Percentiles rank a stretch among this genome's conserved stretches.
Conservation (phyloP, 768 basidiomycete genomes). For the Boletus insuetus region DNA sequence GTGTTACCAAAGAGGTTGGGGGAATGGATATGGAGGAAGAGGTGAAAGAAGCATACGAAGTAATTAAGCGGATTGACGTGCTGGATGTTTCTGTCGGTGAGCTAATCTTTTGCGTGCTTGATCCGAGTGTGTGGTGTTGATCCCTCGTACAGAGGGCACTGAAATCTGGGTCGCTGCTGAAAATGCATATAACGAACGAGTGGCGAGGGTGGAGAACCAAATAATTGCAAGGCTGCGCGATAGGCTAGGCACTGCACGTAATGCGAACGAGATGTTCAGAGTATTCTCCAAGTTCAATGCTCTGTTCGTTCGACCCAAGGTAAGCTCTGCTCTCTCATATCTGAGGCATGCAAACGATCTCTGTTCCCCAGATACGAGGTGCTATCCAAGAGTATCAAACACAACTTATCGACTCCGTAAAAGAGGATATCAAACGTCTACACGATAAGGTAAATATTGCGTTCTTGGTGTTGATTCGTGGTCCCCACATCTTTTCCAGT, state of each 20-base stretch:
- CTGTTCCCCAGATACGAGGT: conserved; percentile 71
- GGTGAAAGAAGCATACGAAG: conserved; percentile 93
- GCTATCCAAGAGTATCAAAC: conserved; percentile 99
- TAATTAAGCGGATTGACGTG: conserved; percentile 95
- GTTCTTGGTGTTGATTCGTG: background rate
- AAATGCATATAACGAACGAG: conserved; percentile 96
- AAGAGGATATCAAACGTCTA: conserved; percentile 93
- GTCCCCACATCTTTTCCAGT: conserved; percentile 41
- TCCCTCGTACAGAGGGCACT: conserved; percentile 70
- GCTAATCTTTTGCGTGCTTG: conserved; percentile 22
- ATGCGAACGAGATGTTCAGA: conserved; percentile 99
- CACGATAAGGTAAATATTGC: conserved; percentile 73
- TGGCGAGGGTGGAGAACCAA: conserved; percentile 96
- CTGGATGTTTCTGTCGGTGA: conserved; percentile 88
- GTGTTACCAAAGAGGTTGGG: conserved; percentile 71
- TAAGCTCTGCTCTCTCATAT: conserved; percentile 29
- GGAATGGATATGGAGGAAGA: conserved; percentile 99
- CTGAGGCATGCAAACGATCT: background rate
- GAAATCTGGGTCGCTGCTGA: conserved; percentile 98
- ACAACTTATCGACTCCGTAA: conserved; percentile 97
- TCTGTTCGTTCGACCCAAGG: conserved; percentile 93
- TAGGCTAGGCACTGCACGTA: conserved; percentile 89
- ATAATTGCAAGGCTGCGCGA: conserved; percentile 93
- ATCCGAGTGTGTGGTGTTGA: background rate
- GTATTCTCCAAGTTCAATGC: conserved; percentile 99